Base-by-base conservation (phyloP, 208 protist genomes). In the Acanthamoeba royreba region DNA sequence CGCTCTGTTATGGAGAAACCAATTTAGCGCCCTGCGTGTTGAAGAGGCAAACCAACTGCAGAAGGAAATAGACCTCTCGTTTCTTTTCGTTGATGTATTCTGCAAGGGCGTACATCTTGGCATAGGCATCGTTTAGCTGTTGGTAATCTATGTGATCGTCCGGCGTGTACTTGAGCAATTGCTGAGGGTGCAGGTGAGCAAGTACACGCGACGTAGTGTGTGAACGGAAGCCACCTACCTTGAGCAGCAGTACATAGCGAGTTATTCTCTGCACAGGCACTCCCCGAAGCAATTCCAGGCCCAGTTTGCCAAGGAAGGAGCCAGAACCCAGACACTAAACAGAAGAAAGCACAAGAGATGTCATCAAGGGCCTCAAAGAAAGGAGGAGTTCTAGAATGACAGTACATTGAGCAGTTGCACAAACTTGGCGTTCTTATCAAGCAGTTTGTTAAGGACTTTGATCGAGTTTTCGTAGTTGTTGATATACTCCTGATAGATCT, bases 81-180 rank as follows among this genome's bases (percentile, higher is more conserved):
- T 89, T 89, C 52, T 89, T 89, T 28, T 89, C 81, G 35, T 89
- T 89, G 45, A 89, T 89, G 52, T 89, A 89, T 22, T 89, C 52
- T 42, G 81, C 81, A n/a, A 89, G 47, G 2, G 45, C 81, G n/a
- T 89, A 89, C 81, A 89, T 89, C 81, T 89, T 89, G 15, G 52
- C 81, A 25, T 89, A 89, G 45, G 81, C 45, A 38, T 63, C 52
- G 52, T 40, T 63, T 11, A 89, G 52, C 31, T 55, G 81, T n/a
- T 89, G 46, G 31, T 61, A 89, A 40, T 89, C 81, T 2, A 63
- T 47, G 28, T 89, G 81, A 45, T 55, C 52, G 25, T 89, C 81
- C 7, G 81, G 46, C 31, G 81, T 89, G 81, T 89, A 89, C 46
- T 89, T 89, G 13, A 66, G 45, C 35, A 89, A 40, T 89, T 89